Evolutionary conservation across 2,329 filamentous ascomycete genomes (phyloP).

Genomic region (Botrytis fragariae): DNA sequence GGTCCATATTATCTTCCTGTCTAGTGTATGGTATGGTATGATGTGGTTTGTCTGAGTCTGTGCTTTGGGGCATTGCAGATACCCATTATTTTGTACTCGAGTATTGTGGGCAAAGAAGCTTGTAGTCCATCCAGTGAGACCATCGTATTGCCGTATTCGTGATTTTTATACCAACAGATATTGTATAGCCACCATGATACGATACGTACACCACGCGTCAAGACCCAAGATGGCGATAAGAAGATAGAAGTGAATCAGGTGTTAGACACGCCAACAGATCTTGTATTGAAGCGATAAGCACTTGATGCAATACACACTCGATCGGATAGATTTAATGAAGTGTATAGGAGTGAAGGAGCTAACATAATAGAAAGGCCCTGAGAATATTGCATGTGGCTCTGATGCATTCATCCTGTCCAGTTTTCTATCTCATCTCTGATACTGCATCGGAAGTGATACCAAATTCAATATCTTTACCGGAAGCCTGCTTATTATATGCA

Average conservation of each 20-base stretch:
- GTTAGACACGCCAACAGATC: not conserved
- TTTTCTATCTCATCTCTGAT: not conserved
- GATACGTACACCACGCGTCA: not conserved
- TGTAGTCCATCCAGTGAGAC: not conserved
- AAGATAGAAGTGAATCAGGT: not conserved
- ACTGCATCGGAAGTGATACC: not conserved
- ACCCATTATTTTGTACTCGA: not conserved
- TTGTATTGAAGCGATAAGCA: not conserved
- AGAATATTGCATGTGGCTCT: not conserved
- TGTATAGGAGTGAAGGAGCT: not conserved
- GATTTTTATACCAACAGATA: not conserved
- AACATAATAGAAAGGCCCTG: not conserved
- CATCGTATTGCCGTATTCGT: not conserved
- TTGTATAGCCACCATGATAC: not conserved
- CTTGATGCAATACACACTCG: not conserved
- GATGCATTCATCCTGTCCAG: not conserved
- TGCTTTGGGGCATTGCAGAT: slow-evolving; percentile 1
- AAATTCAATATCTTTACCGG: not conserved
- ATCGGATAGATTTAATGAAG: not conserved
- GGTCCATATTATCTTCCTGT: not conserved
- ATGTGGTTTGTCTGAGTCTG: not conserved
- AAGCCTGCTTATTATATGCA: not conserved
- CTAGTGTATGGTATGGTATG: not conserved
- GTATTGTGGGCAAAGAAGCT: not conserved
- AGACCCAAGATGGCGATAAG: not conserved